Conservation (phyloP, 768 basidiomycete species). For the Termitomyces sp. region DNA sequence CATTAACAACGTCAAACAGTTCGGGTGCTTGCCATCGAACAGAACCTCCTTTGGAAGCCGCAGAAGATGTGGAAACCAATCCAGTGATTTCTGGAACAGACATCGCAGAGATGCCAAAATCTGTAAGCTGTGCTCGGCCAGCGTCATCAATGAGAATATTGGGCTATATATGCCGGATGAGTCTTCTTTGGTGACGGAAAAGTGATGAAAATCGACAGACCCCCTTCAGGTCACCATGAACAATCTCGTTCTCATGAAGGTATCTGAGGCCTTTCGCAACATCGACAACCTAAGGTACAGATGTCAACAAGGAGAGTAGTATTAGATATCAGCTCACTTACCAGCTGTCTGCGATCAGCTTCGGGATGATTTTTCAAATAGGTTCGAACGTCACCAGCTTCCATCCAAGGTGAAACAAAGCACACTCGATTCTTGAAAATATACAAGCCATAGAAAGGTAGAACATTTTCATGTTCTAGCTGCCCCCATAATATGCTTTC, state of each 20-base stretch:
- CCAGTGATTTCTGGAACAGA: constrained; percentile 14
- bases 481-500: constrained; percentile 22
- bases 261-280: neutral
- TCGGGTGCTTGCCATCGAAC: constrained; percentile 26
- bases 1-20: constrained; percentile 9
- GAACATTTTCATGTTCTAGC: constrained; percentile 22
- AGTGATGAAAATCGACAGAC: neutral
- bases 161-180: constrained; percentile 4
- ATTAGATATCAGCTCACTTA: constrained; percentile 9
- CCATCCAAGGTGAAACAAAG: constrained; percentile 28
- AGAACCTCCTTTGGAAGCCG: no score
- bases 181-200: neutral
- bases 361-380: constrained; percentile 23
- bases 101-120: constrained; percentile 23
- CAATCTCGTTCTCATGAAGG: neutral
- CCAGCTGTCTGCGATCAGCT: constrained; percentile 24
- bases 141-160: constrained; percentile 21
- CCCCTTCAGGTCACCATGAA: neutral
- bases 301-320: neutral
- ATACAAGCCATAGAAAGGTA: constrained; percentile 26
- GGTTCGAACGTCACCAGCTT: constrained; percentile 18
- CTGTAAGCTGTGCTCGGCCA: constrained; percentile 19
- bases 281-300: neutral
- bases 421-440: constrained; percentile 17
- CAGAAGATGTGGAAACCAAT: constrained; percentile 11